Base-by-base conservation (phyloP, 2,329 filamentous ascomycete genomes). In the Cucurbitaria berberidis region DNA sequence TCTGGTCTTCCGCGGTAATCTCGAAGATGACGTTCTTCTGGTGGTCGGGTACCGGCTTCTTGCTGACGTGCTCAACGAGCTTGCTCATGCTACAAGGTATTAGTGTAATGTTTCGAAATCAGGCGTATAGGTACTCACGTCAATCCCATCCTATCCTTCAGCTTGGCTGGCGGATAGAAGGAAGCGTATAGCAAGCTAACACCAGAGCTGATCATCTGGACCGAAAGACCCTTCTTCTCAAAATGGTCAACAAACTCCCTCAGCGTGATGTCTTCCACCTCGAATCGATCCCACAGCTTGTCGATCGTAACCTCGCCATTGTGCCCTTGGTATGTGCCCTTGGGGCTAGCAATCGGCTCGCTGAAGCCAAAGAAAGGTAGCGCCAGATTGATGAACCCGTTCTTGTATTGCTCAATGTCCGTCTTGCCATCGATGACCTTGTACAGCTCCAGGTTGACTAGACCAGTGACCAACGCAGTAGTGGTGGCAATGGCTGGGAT, bases 391-490 rank as follows among this genome's bases (percentile, higher is more conserved):
- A 98, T 84, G 77, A 99, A 99, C 15, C 95, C 95, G 73, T 99
- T 99, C 85, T 98, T 98, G 87, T 96, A 99, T 78, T 98, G 90
- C 79, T 98, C 95, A 61, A 97, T 89, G 66, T 98, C 91, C n/a
- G 84, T 86, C 82, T 99, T 97, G 72, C 92, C 93, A 70, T 98
- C 95, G 40, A 99, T 82, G 59, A 99, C 85, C 86, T 99, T 99
- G 87, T 91, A 97, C 42, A 98, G 80, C 80, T 99, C 95, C 40
- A 99, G 80, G 15, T 96, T 84, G 47, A 99, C 92, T 40, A 99
- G 83, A 53, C 95, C 95, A 2, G 95, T 99, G 11, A 98, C 93
- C 52, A 99, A 82, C 3, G 95, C 93, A 2, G 95, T 99, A 0
- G 95, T 98, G 3, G 95, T 99, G 39, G 95, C 95, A 76, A 99